These are phyloP conservation scores for Picocystis salinarum DNA, from an alignment of 139 green algal genomes.

Conservation along the genomic window DNA sequence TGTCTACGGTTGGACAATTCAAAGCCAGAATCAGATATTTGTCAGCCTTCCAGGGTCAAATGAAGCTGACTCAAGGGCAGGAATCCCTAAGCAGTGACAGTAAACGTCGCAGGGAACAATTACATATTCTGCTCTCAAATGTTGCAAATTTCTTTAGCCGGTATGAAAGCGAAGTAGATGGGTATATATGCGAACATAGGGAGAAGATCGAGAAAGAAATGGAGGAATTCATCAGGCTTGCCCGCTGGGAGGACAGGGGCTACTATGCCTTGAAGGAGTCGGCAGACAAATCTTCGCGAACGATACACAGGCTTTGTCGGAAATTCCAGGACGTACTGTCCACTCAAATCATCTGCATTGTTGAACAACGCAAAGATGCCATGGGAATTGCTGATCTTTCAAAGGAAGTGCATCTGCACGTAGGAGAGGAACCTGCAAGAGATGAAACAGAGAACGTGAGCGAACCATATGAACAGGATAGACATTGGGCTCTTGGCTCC, in stretches of 20 bases:
- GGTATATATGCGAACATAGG: too few relatives aligned
- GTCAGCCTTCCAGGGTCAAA: constrained; percentile 28
- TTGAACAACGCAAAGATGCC: background rate
- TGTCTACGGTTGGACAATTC: constrained; percentile 69
- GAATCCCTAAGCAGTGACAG: background rate
- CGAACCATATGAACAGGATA: background rate
- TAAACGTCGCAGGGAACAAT: constrained; percentile 3
- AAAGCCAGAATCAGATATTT: constrained; percentile 54
- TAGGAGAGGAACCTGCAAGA: background rate
- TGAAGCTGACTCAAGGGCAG: constrained; percentile 13
- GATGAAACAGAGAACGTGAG: constrained; percentile 1
- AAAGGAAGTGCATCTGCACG: constrained; percentile 4
- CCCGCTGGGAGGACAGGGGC: constrained; percentile 92
- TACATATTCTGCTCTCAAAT: constrained; percentile 1
- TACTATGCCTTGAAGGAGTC: constrained; percentile 63
- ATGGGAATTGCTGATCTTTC: constrained; percentile 4
- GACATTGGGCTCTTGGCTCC: background rate
- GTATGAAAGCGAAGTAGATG: too few relatives aligned
- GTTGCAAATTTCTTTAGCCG: constrained; percentile 4
- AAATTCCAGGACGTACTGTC: too few relatives aligned
- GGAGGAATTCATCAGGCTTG: constrained; percentile 76
- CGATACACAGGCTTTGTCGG: too few relatives aligned
- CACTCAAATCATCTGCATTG: too few relatives aligned
- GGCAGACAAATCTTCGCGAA: constrained; percentile 7
- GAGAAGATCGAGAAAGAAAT: constrained; percentile 63